Conservation (phyloP, 1,284 basidiomycete genomes). For the Peniophora sp. region DNA sequence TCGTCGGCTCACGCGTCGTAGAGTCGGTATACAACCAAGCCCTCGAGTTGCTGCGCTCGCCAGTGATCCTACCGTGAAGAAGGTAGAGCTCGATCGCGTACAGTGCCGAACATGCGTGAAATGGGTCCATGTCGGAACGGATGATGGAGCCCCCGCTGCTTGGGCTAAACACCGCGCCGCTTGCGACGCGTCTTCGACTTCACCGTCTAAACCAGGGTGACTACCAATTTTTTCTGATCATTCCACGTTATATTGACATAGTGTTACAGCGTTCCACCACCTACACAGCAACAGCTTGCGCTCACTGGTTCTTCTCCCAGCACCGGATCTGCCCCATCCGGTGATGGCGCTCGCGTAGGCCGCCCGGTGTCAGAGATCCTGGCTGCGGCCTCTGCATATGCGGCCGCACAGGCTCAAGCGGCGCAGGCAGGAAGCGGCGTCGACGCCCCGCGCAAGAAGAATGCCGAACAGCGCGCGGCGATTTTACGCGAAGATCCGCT, state of each 20-base stretch:
- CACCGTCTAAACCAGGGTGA: too few species aligned
- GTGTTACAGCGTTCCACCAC: constrained; percentile 24
- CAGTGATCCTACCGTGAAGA: constrained; percentile 58
- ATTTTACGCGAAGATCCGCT: constrained; percentile 54
- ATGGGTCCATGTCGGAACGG: constrained; percentile 43
- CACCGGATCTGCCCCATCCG: constrained; percentile 41
- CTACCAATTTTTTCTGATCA: too few species aligned
- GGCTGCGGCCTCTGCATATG: background rate
- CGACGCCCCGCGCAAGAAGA: constrained; percentile 47
- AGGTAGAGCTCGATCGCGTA: constrained; percentile 63
- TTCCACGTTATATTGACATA: background rate
- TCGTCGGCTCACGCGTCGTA: background rate
- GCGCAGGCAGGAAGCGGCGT: background rate
- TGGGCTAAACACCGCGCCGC: constrained; percentile 24
- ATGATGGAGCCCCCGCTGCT: constrained; percentile 20
- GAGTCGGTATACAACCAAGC: background rate
- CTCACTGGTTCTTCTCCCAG: constrained; percentile 32
- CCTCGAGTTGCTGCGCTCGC: constrained; percentile 46
- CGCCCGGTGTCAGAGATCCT: background rate
- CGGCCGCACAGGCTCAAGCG: background rate
- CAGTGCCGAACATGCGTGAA: constrained; percentile 59
- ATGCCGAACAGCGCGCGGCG: constrained; percentile 67
- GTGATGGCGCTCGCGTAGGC: constrained; percentile 24
- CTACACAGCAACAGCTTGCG: constrained; percentile 25
- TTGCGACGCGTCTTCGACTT: constrained; percentile 12